Percentiles rank a stretch among this genome's conserved stretches.
phyloP scores from a whole-genome alignment of 108 stramenopile genomes.

The Discostella pseudostelligera region DNA sequence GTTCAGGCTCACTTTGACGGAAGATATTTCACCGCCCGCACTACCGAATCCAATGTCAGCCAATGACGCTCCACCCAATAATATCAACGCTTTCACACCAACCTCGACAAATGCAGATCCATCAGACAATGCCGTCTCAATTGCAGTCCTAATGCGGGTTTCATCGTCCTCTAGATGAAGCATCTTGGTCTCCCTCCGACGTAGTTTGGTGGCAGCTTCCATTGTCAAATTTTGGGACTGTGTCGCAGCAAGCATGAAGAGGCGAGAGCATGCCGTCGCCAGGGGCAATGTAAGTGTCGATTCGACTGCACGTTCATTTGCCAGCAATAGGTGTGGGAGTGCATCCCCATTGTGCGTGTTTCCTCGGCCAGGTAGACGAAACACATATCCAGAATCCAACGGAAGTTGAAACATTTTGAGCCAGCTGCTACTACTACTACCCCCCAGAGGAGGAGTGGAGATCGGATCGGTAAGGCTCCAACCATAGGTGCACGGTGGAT shows the following conservation, averaged over 20 bases:
- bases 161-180: slow-evolving; percentile 12
- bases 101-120: slow-evolving; percentile 38
- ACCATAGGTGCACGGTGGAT: slow-evolving; percentile 42
- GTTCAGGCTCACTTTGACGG: slow-evolving; percentile 2
- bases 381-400: slow-evolving; percentile 71
- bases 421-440: neutral
- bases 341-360: neutral
- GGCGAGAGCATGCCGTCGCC: slow-evolving; percentile 58
- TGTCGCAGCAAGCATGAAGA: slow-evolving; percentile 48
- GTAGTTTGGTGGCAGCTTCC: slow-evolving; percentile 35
- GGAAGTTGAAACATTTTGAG: slow-evolving; percentile 59
- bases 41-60: neutral
- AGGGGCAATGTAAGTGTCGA: slow-evolving; percentile 73
- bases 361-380: slow-evolving; percentile 7
- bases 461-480: slow-evolving; percentile 80
- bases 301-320: slow-evolving; percentile 77
- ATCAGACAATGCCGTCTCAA: slow-evolving; percentile 21
- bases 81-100: slow-evolving; percentile 33
- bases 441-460: slow-evolving; percentile 17
- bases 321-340: slow-evolving; percentile 38
- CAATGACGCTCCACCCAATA: slow-evolving; percentile 3
- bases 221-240: slow-evolving; percentile 59
- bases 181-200: slow-evolving; percentile 19
- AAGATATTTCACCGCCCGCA: slow-evolving; percentile 2
- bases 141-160: slow-evolving; percentile 6